Evolutionary conservation across 805 yeast genomes (phyloP).

Genomic region (Scheffersomyces amazonensis): DNA sequence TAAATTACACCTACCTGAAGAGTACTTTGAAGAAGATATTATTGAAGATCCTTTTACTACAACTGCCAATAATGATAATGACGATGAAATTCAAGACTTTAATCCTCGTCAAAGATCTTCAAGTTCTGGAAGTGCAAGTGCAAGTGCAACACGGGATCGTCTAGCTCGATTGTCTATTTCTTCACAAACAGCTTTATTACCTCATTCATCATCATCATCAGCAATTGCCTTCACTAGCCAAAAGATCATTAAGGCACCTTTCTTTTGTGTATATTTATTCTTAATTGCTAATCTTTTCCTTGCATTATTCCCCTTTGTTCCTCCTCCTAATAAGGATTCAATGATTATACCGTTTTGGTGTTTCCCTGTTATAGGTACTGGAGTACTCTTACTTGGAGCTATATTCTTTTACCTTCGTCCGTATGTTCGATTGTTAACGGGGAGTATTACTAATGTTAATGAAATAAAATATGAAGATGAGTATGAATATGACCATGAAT

Average conservation of each 20-base stretch:
- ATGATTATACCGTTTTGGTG: conserved; percentile 51
- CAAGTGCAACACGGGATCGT: not conserved
- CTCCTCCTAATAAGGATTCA: conserved; percentile 40
- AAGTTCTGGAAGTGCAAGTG: not conserved
- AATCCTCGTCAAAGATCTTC: conserved; percentile 2
- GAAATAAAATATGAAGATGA: conserved; percentile 13
- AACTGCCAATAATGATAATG: conserved; percentile 6
- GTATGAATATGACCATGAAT: too few relatives aligned
- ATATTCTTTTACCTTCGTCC: conserved; percentile 17
- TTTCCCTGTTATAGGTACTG: conserved; percentile 54
- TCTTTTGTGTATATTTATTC: conserved; percentile 33
- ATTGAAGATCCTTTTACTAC: not conserved
- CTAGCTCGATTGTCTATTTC: not conserved
- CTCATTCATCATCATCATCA: not conserved
- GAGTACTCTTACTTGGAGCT: conserved; percentile 43
- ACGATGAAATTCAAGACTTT: conserved; percentile 2
- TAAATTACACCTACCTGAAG: too few relatives aligned
- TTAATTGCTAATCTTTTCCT: conserved; percentile 46
- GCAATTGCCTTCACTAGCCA: not conserved
- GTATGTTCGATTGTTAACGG: not conserved
- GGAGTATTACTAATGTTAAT: not conserved
- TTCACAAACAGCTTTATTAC: not conserved
- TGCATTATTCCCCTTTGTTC: conserved; percentile 55
- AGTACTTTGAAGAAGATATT: not conserved
- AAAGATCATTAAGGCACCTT: conserved; percentile 21